Base-by-base conservation (phyloP, 1,284 basidiomycete genomes). In the Ganoderma multipileum region DNA sequence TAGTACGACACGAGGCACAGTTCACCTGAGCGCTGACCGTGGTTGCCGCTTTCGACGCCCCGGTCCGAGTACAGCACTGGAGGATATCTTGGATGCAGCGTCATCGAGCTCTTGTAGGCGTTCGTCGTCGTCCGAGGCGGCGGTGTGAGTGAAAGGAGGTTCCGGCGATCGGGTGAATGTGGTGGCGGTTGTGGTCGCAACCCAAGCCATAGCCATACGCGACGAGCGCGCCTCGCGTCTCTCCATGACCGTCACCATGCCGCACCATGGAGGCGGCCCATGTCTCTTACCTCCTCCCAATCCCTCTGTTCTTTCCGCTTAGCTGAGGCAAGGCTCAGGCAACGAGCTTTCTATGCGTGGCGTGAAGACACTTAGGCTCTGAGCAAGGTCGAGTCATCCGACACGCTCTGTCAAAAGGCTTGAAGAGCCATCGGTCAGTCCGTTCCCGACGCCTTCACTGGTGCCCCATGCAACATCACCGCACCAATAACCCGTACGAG, bases 401-500 rank as follows among this genome's bases (percentile, higher is more conserved):
- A 23, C 23, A 14, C 18, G 8, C 38, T 23, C n/a, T 41, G 58
- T 39, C 38, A 38, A 28, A 60, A 26, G 23, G 58, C 38, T 28
- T 16, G 58, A 38, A 33, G 20, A 38, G 9, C 8, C 26, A 3
- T 58, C 23, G 58, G 36, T 28, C 38, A 26, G 36, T 18, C 38
- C 18, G 23, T 55, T 55, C 38, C 23, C 58, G 33, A 39, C 54
- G 52, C 66, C 42, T 58, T 52, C 55, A 38, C 38, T 23, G 58
- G 58, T 16, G 44, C 67, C 12, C 55, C 26, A 47, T 68, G 61
- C 61, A 68, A 63, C 67, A 52, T 47, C 77, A 81, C 74, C 73
- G 68, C 66, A 85, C 83, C 8, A 59, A 73, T 9, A 87, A 86
- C 73, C 85, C 85, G 3, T 87, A 85, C 74, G 85, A 87, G 71